These are phyloP conservation scores for Phytophthora pinifolia DNA, from an alignment of 352 stramenopile species.

Conservation along the genomic window DNA sequence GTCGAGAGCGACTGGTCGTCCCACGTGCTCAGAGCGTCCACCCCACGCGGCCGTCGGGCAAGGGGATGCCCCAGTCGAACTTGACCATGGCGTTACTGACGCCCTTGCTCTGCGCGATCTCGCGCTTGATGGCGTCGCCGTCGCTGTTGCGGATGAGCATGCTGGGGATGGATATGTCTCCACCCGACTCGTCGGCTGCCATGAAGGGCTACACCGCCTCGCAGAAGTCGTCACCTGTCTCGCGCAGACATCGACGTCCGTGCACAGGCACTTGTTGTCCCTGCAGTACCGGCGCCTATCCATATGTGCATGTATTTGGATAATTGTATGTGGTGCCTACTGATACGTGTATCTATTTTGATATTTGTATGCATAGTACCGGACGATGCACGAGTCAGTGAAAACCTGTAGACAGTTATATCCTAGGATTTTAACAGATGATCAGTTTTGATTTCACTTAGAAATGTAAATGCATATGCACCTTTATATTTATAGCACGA, in stretches of 20 bases:
- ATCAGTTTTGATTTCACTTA: too few species aligned
- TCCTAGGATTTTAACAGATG: too few species aligned
- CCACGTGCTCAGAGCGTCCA: slow-evolving; percentile 95
- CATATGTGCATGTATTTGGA: too few species aligned
- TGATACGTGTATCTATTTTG: too few species aligned
- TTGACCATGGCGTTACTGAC: slow-evolving; percentile 94
- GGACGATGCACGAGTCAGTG: too few species aligned
- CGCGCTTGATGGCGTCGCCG: slow-evolving; percentile 92
- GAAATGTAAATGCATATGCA: too few species aligned
- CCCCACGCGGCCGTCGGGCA: slow-evolving; percentile 94
- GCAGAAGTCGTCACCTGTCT: slow-evolving; percentile 82
- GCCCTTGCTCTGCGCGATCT: slow-evolving; percentile 75
- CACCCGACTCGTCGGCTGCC: slow-evolving; percentile 95
- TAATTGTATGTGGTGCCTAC: too few species aligned
- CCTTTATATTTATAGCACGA: too few species aligned
- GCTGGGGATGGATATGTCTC: slow-evolving; percentile 96
- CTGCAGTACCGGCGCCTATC: too few species aligned
- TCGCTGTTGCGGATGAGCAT: slow-evolving; percentile 97
- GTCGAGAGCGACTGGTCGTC: slow-evolving; percentile 84
- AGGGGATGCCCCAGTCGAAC: slow-evolving; percentile 95
- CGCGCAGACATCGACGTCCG: slow-evolving; percentile 71
- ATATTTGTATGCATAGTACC: too few species aligned
- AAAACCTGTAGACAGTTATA: too few species aligned
- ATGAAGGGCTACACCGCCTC: slow-evolving; percentile 89
- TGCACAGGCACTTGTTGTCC: slow-evolving; percentile 96